Base-by-base conservation (phyloP, 1,284 basidiomycete species). In the Moniliella sp. region DNA sequence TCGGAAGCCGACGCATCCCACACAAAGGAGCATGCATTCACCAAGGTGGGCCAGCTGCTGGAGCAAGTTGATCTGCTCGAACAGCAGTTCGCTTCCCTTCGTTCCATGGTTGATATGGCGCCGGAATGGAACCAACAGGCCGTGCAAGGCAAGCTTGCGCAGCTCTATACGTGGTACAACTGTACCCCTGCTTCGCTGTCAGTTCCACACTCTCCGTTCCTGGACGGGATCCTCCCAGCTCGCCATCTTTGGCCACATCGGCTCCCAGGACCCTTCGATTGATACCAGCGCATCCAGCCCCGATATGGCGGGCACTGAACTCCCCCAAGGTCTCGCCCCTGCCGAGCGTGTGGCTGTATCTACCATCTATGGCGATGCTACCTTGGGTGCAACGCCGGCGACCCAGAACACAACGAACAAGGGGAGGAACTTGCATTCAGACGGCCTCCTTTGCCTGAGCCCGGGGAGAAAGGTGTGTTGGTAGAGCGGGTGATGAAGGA, bases 401-500 rank as follows among this genome's bases (percentile, higher is more conserved):
- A n/a, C 15, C 39, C 12, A 9, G 28, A 36, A 14, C 38, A 39
- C 8, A 33, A 40, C 7, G 47, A 54, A 11, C 46, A n/a, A n/a
- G n/a, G 45, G 4, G 43, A 34, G 21, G 54, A 50, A 2, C 97
- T 97, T 57, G n/a, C n/a, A n/a, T n/a, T n/a, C n/a, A n/a, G n/a
- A n/a, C n/a, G n/a, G n/a, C n/a, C n/a, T n/a, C n/a, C n/a, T n/a
- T n/a, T n/a, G n/a, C n/a, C n/a, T n/a, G n/a, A n/a, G n/a, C n/a
- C n/a, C n/a, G n/a, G n/a, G n/a, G n/a, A n/a, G n/a, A n/a, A n/a
- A n/a, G n/a, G n/a, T n/a, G n/a, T n/a, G n/a, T 97, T 97, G 57
- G 76, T 94, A 19, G 91, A 97, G 60, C 74, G 83, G 23, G 68
- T 97, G 25, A 70, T 94, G 39, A 94, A 94, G 60, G 91, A 97